phyloP scores from a whole-genome alignment of 2,329 filamentous ascomycete species.

The Fusarium anguioides region DNA sequence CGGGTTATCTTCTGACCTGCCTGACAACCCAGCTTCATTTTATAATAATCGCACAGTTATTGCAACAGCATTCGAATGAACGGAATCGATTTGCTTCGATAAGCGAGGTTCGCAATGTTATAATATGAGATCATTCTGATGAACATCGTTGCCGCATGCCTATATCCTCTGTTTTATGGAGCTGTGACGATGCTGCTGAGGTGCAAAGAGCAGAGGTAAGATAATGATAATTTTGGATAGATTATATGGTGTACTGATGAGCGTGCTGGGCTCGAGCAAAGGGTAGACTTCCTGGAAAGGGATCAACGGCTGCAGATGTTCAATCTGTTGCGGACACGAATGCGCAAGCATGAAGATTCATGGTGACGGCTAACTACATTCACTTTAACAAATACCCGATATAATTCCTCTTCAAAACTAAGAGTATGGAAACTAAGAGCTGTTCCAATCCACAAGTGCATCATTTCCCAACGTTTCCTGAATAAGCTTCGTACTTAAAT shows the following conservation, averaged over 20 bases:
- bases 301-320: conserved; percentile 17
- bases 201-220: conserved; percentile 27
- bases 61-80: background rate
- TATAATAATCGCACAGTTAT: no score
- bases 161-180: conserved; percentile 14
- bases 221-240: no score
- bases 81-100: background rate
- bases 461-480: conserved; percentile 55
- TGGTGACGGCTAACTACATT: no score
- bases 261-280: conserved; percentile 9
- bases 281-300: conserved; percentile 17
- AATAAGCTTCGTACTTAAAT: conserved; percentile 53
- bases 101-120: fast-evolving
- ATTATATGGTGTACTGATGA: background rate
- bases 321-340: conserved; percentile 26
- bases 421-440: background rate
- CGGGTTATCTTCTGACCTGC: no score
- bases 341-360: background rate
- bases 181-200: conserved; percentile 14
- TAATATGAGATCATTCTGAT: conserved; percentile 13
- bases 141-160: background rate
- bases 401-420: no score
- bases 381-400: no score
- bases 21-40: no score
- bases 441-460: conserved; percentile 45